Conservation (phyloP, 345 rosid genomes). For the Eucalyptus shirleyi region DNA sequence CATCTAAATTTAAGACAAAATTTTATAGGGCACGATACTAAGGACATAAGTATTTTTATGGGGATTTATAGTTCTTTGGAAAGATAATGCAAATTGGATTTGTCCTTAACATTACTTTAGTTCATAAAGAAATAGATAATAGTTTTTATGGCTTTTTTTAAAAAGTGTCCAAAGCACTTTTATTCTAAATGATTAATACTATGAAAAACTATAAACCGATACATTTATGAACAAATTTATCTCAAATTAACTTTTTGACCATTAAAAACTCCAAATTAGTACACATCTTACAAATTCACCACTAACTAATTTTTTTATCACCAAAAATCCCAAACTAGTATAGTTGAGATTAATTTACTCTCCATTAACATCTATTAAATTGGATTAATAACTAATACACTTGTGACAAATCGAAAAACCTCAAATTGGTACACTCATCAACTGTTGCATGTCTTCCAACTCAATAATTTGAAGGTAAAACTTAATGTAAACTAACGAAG, state of each 20-base stretch:
- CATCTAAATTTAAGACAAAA: not conserved
- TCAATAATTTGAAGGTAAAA: too few relatives aligned
- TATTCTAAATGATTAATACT: not conserved
- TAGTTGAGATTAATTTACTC: too few relatives aligned
- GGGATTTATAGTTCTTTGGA: not conserved
- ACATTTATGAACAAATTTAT: too few relatives aligned
- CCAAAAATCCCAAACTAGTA: accelerated
- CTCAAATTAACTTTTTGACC: accelerated
- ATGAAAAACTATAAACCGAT: accelerated
- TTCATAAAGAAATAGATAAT: not conserved
- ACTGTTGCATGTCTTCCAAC: too few relatives aligned
- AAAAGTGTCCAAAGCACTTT: not conserved
- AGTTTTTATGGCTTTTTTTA: not conserved
- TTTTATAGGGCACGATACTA: not conserved
- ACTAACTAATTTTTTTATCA: too few relatives aligned
- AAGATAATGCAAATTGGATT: not conserved
- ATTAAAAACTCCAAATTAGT: too few relatives aligned
- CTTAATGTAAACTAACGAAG: too few relatives aligned
- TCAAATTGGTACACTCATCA: too few relatives aligned
- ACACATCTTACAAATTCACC: too few relatives aligned
- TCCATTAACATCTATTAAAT: accelerated
- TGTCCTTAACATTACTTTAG: not conserved
- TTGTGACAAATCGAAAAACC: too few relatives aligned
- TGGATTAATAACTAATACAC: too few relatives aligned
- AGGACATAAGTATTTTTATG: not conserved